Conservation (phyloP, 2,329 filamentous ascomycete genomes). For the Epichloe brachyelytri region DNA sequence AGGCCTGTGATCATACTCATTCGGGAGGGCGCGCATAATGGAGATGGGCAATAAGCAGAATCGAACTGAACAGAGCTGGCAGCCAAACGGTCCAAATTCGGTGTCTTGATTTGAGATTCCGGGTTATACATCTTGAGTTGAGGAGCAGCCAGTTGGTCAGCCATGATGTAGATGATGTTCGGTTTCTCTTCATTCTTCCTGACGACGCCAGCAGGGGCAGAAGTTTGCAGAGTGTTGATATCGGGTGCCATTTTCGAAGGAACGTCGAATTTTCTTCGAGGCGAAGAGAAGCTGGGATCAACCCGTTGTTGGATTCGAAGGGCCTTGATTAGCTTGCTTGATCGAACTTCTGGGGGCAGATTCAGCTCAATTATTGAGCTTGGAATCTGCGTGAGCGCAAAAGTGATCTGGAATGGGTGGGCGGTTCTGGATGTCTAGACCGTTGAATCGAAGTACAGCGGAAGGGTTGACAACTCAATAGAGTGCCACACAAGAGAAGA, state of each 20-base stretch:
- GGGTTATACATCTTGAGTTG: conserved; percentile 86
- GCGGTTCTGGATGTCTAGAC: not conserved
- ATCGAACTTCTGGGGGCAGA: not conserved
- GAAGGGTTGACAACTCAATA: conserved; percentile 2
- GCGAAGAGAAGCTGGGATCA: not conserved
- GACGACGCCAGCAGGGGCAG: conserved; percentile 23
- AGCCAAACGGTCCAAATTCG: conserved; percentile 74
- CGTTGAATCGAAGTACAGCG: conserved; percentile 3
- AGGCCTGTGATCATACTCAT: conserved; percentile 93
- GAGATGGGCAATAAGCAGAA: conserved; percentile 87
- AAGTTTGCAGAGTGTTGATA: conserved; percentile 56
- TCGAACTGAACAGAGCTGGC: conserved; percentile 78
- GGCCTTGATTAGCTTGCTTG: not conserved
- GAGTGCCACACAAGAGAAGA: conserved; percentile 8
- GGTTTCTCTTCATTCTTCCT: conserved; percentile 19
- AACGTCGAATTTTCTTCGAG: not conserved
- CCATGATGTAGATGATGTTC: conserved; percentile 71
- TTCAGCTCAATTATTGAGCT: not conserved
- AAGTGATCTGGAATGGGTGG: not conserved
- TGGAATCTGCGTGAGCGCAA: not conserved
- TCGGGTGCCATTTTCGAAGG: conserved; percentile 53
- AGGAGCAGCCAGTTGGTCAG: conserved; percentile 84
- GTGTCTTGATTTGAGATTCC: conserved; percentile 80
- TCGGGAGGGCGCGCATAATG: conserved; percentile 80
- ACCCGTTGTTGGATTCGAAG: not conserved